Evolutionary conservation across 192 early-diverging fungal genomes (phyloP), one percentile per base, ranked within the genome.

Genomic region (Podila epigama): DNA sequence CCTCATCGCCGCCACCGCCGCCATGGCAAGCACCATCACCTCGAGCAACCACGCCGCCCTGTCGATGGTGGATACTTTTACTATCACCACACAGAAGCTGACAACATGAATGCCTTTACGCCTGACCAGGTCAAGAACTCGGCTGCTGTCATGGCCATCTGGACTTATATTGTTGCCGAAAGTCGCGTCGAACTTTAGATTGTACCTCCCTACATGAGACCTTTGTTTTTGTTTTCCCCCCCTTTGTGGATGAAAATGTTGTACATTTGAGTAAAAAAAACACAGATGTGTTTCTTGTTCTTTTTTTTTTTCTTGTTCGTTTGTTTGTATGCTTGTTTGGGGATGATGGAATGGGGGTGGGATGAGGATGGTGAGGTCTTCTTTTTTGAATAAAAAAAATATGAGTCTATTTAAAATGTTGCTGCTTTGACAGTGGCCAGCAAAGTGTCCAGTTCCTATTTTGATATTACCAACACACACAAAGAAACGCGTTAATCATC

Each of bases 151-250:
- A 79, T 89, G 51, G 87, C 87, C 12, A 78, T 85, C 16, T 89
- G 87, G 87, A 79, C 87, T 15, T 88, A 85, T 10, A 79, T 86
- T 29, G 79, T 84, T 33, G 83, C 87, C 22, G 87, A 88, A 36
- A 65, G 79, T 32, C 80, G 53, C 13, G 54, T 66, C 13, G 80
- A 63, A 53, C 44, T 81, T 27, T 81, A n/a, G n/a, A n/a, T n/a
- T n/a, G n/a, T n/a, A n/a, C n/a, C n/a, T n/a, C n/a, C n/a, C n/a
- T n/a, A n/a, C n/a, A n/a, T n/a, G n/a, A n/a, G n/a, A n/a, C n/a
- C n/a, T n/a, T n/a, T n/a, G n/a, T n/a, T n/a, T n/a, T n/a, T n/a
- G n/a, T n/a, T n/a, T n/a, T n/a, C n/a, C n/a, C n/a, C n/a, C n/a
- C n/a, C n/a, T n/a, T n/a, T n/a, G n/a, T n/a, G n/a, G n/a, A n/a